Base-by-base conservation (phyloP, 2,329 filamentous ascomycete species). In the Laburnicola sp. region DNA sequence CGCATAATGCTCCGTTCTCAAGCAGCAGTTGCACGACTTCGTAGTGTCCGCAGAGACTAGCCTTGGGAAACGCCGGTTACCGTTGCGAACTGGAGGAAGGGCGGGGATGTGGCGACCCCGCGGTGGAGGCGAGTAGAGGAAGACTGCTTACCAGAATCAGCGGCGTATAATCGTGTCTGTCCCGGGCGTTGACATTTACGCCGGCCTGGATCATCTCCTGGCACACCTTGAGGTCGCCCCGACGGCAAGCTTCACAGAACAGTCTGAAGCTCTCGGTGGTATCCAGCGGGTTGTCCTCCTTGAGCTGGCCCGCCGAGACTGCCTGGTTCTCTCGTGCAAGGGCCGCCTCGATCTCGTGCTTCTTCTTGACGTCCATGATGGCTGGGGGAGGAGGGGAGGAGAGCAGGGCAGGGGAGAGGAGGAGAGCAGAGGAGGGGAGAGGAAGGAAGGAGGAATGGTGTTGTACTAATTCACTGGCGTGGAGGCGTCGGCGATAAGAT, bases 21-120 rank as follows among this genome's bases (percentile, higher is more conserved):
- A 97, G 80, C 9, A 99, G 80, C 53, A 97, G 78, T 63, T 88
- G 86, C 2, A 92, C 92, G 43, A 96, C 84, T 74, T 97, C 91
- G 75, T 88, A 97, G 74, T 97, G 93, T 3, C 94, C 94, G 71
- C 94, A 99, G 22, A 97, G 81, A 77, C 92, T 96, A 55, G 94
- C 94, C 92, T 95, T 74, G 67, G 51, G 53, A 66, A 54, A 51
- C 53, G 56, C 58, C 56, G 55, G 58, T 64, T 54, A 58, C 41
- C 44, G 41, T 48, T 37, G 23, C 40, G 41, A 39, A 28, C 6
- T 26, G 39, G 10, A 48, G 21, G 37, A 16, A 31, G 27, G 16
- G 16, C 16, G 16, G 16, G 16, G 16, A 16, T 16, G 16, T 16
- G 16, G 16, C 16, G 16, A 16, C 16, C 16, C 16, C 16, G 16